These are phyloP conservation scores for Syzygium aromaticum DNA, from an alignment of 345 rosid species.

Conservation along the genomic window DNA sequence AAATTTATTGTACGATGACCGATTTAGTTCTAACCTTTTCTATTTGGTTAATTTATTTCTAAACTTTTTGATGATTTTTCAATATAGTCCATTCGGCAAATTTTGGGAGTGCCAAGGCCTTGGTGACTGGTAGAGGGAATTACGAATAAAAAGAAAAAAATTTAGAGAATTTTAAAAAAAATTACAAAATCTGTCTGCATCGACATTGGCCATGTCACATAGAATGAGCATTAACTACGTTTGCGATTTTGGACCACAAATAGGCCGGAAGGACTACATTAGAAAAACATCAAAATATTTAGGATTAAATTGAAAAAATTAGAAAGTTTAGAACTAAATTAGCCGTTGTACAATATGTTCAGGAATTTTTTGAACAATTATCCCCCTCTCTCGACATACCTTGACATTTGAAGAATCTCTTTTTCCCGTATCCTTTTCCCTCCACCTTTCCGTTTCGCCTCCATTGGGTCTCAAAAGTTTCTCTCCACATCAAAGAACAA, in stretches of 20 bases:
- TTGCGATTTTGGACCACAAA: too few relatives aligned
- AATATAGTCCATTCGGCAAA: neutral
- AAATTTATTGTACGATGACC: neutral
- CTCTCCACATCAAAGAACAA: neutral
- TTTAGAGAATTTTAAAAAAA: neutral
- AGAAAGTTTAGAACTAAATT: neutral
- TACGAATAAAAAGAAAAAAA: neutral
- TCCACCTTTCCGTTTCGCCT: too few relatives aligned
- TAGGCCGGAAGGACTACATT: too few relatives aligned
- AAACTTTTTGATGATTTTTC: neutral
- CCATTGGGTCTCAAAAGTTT: neutral
- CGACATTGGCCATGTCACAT: rapidly evolving
- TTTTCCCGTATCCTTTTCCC: neutral
- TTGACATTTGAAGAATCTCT: neutral
- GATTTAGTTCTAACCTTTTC: neutral
- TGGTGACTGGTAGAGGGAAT: neutral
- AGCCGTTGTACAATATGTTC: neutral
- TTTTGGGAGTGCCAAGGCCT: neutral
- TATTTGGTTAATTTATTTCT: neutral
- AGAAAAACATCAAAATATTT: neutral
- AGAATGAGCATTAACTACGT: rapidly evolving
- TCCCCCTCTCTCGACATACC: too few relatives aligned
- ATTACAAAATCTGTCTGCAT: neutral
- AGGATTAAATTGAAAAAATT: neutral
- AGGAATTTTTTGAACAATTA: neutral